Percentiles rank a stretch among this genome's conserved stretches.
These are phyloP conservation scores for Lactarius hengduanensis DNA, from an alignment of 768 basidiomycete species.

Conservation along the genomic window DNA sequence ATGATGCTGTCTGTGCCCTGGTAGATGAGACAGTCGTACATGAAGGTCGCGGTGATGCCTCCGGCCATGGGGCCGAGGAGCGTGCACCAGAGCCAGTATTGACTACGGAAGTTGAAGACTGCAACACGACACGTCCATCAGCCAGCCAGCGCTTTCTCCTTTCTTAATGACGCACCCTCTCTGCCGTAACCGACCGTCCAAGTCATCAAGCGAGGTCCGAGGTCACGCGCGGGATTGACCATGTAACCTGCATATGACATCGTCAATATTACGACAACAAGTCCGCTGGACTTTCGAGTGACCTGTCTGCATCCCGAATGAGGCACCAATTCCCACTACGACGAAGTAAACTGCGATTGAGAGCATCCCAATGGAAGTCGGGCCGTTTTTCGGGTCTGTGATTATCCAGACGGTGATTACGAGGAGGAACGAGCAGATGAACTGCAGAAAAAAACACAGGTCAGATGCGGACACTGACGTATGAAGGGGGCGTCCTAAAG, in stretches of 20 bases:
- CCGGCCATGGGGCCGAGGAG: slow-evolving; percentile 58
- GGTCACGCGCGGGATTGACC: slow-evolving; percentile 68
- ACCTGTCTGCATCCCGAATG: slow-evolving; percentile 58
- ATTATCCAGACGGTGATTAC: slow-evolving; percentile 51
- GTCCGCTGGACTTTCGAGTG: background rate
- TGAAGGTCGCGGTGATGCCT: slow-evolving; percentile 48
- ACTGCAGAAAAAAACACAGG: slow-evolving; percentile 37
- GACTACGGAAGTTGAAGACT: slow-evolving; percentile 47
- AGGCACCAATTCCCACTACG: slow-evolving; percentile 54
- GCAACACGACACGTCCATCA: background rate
- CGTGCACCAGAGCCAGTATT: slow-evolving; percentile 75
- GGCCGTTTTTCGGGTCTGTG: slow-evolving; percentile 52
- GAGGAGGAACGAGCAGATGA: slow-evolving; percentile 53
- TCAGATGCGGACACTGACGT: background rate
- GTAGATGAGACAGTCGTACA: slow-evolving; percentile 60
- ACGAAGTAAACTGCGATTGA: slow-evolving; percentile 55
- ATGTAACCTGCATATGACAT: slow-evolving; percentile 44
- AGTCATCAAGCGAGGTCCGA: slow-evolving; percentile 65
- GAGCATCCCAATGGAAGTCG: slow-evolving; percentile 48
- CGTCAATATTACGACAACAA: background rate
- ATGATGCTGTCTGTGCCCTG: slow-evolving; percentile 52
- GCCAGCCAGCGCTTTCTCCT: background rate
- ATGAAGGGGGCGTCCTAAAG: too few species aligned
- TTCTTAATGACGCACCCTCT: slow-evolving; percentile 34
- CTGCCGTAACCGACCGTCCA: slow-evolving; percentile 68